Base-by-base conservation (phyloP, 2,329 filamentous ascomycete genomes). In the Curvularia sp. region DNA sequence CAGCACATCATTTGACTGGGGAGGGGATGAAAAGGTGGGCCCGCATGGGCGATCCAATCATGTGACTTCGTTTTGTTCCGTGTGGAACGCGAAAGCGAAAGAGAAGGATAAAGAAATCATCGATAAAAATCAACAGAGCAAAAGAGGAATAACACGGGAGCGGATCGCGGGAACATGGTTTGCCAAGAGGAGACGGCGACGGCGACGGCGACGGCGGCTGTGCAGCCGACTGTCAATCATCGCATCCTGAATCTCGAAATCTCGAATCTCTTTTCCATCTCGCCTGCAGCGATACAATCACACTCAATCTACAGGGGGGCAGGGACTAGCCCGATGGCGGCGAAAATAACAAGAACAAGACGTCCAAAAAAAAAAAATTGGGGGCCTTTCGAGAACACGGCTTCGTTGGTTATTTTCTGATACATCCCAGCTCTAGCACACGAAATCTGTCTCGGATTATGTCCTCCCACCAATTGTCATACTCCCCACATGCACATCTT, bases 401-500 rank as follows among this genome's bases (percentile, higher is more conserved):
- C 32, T 36, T 36, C 32, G 32, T n/a, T 36, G n/a, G 13, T 36
- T 36, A 6, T 36, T 36, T n/a, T 36, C n/a, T n/a, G 32, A 7
- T n/a, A n/a, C n/a, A n/a, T 36, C 32, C 32, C 32, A 36, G 32
- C 32, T 36, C 15, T 7, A n/a, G 6, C 15, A 36, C 15, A 3
- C n/a, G 32, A 6, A n/a, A 36, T 36, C 4, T 36, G 32, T n/a
- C 32, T n/a, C 6, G 43, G 18, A 23, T 23, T 23, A 3, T 18
- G 15, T 2, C 3, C 32, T 10, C 32, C 55, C 12, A 19, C 55
- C 55, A 49, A 57, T 57, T 28, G 23, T 30, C n/a, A 19, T 13
- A 18, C 49, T 57, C 49, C 36, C 49, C 55, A 53, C 49, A 41
- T 49, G 34, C 49, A 48, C 51, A 30, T 18, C 19, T 42, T 8